phyloP scores from a whole-genome alignment of 345 rosid species.

The Litchi chinensis region DNA sequence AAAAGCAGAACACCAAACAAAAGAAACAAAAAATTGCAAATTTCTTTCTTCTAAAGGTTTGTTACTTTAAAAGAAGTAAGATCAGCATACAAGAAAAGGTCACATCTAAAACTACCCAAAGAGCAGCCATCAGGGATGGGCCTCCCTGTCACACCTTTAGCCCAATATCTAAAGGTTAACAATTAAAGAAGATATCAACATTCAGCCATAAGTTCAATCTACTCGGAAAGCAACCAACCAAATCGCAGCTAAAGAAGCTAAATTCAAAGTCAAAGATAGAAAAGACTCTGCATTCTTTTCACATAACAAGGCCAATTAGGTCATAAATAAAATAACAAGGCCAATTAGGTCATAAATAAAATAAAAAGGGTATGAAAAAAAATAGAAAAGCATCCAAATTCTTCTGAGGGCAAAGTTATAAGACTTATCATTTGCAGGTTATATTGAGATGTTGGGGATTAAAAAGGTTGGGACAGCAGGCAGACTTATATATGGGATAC shows the following conservation, averaged over 20 bases:
- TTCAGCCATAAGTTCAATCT: neutral
- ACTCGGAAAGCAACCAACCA: neutral
- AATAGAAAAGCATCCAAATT: neutral
- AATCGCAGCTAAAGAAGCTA: neutral
- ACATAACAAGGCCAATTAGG: slow-evolving; percentile 2
- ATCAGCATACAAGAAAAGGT: neutral
- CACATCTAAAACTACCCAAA: neutral
- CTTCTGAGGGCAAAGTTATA: neutral
- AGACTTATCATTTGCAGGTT: neutral
- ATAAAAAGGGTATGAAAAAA: neutral
- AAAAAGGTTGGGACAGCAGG: neutral
- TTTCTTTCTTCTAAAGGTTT: neutral
- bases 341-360: neutral
- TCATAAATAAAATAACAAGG: neutral
- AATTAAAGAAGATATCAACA: neutral
- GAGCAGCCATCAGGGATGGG: neutral
- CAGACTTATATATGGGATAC: neutral
- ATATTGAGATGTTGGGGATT: neutral
- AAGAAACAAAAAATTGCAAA: neutral
- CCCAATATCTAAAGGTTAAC: neutral
- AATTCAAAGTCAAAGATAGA: neutral
- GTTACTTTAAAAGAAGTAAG: neutral
- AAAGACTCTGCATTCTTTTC: neutral
- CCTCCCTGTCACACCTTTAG: neutral
- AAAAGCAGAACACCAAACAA: neutral